These are phyloP conservation scores for Hymenoscyphus salicellus DNA, from an alignment of 2,329 filamentous ascomycete species.

Conservation along the genomic window DNA sequence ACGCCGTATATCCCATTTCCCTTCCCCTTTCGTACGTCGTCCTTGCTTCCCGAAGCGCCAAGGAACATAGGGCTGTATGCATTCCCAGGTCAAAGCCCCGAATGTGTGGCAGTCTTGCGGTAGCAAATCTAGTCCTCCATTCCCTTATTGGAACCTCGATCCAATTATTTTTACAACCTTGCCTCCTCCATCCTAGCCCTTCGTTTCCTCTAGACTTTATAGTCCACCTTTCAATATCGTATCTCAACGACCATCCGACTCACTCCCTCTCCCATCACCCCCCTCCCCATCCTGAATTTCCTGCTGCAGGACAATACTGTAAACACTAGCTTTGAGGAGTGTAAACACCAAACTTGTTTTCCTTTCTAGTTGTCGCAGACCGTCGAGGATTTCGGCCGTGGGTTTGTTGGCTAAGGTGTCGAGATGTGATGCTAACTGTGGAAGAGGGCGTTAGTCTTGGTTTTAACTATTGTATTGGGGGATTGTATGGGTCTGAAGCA, in stretches of 20 bases:
- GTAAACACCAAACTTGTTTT: slow-evolving; percentile 96
- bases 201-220: background rate
- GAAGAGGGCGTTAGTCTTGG: slow-evolving; percentile 10
- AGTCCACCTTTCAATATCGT: background rate
- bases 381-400: slow-evolving; percentile 79
- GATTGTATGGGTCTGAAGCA: no score
- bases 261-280: slow-evolving; percentile 12
- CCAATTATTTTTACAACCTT: background rate
- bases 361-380: slow-evolving; percentile 80
- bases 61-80: no score
- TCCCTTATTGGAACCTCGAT: no score
- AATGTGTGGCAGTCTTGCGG: no score
- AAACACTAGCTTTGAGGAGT: slow-evolving; percentile 94
- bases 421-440: slow-evolving; percentile 56
- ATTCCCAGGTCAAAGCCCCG: no score
- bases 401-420: slow-evolving; percentile 66
- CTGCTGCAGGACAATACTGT: slow-evolving; percentile 97
- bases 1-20: slow-evolving; percentile 6
- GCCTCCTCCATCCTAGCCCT: background rate
- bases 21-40: background rate
- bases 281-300: slow-evolving; percentile 55
- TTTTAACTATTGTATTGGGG: no score
- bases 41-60: no score
- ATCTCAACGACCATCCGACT: slow-evolving; percentile 8
- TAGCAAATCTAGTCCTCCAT: no score